A percentile compares a stretch with the other conserved stretches of the same genome.
Conservation (phyloP, 306 rosid species). For the Pyrus betulifolia region DNA sequence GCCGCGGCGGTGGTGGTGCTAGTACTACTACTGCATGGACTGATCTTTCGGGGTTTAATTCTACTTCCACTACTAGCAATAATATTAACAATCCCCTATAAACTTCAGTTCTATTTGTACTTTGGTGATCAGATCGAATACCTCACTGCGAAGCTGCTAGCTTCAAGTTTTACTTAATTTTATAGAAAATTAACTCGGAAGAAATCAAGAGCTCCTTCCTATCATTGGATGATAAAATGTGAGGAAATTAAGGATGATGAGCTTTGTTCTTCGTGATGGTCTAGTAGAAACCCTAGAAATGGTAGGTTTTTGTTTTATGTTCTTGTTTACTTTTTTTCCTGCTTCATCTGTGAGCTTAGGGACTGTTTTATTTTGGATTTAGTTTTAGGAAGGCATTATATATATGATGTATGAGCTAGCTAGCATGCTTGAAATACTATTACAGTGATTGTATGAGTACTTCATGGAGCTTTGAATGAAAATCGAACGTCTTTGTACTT, state of each 20-base stretch:
- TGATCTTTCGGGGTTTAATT: conserved; percentile 49
- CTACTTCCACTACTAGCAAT: conserved; percentile 48
- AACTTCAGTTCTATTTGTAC: not conserved
- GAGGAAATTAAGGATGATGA: not conserved
- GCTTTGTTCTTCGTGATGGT: not conserved
- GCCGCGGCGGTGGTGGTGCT: conserved; percentile 2
- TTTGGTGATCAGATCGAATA: not conserved
- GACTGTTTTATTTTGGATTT: no score
- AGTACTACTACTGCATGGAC: conserved; percentile 46
- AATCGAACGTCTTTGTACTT: not conserved
- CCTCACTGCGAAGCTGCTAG: not conserved
- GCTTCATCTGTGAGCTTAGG: not conserved
- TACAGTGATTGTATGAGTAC: not conserved
- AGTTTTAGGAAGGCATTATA: not conserved
- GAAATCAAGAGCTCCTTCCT: not conserved
- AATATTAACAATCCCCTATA: conserved; percentile 16
- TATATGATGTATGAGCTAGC: not conserved
- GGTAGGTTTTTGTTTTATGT: conserved; percentile 7
- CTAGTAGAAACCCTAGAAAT: conserved; percentile 46
- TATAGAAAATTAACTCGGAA: not conserved
- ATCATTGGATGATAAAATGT: not conserved
- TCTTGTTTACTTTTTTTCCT: not conserved
- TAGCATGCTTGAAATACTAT: not conserved
- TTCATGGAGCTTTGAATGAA: not conserved
- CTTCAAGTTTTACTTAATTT: not conserved